Base-by-base conservation (phyloP, 2,329 filamentous ascomycete species). In the Pseudomassariella vexata region DNA sequence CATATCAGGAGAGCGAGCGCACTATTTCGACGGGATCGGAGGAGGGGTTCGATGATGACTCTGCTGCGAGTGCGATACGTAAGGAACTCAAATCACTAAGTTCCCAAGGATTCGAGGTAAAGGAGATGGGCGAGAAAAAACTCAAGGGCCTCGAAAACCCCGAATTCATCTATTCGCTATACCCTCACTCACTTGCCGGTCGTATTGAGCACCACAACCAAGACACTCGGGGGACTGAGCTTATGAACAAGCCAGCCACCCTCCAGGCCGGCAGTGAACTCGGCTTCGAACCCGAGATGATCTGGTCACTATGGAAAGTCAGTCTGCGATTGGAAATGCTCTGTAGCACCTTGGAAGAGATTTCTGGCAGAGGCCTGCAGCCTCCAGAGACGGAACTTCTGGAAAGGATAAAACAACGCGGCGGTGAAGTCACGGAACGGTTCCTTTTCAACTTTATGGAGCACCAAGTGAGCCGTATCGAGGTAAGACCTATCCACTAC, bases 121-220 rank as follows among this genome's bases (percentile, higher is more conserved):
- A 95, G 59, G 89, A 95, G 49, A 82, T 95, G 56, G 92, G 92
- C 29, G 89, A 96, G 59, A 82, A 83, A 45, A 95, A 95, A 53
- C 71, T 98, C 35, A 98, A 98, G 62, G 92, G 92, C 19, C 78
- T 98, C 9, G 92, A 98, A 60, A 98, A 98, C 53, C 90, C 92
- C 0, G 92, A 98, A 57, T 82, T 88, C 39, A 82, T 98, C 46
- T 96, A 95, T 61, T 80, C 94, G 37, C 84, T 98, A 56, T 98
- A 95, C 55, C 90, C 92, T 3, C 88, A 95, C 55, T 77, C 83
- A 1, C 74, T 98, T 19, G 79, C 85, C 9, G 87, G 86, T 23
- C 82, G 92, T 39, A 80, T 88, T 38, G 74, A 82, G 10, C 73
- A 81, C 22, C 85, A 89, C 44, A 63, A 63, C 42, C 63, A 67